A percentile compares a stretch with the other conserved stretches of the same genome.
Conservation (phyloP, 805 yeast genomes). For the Pichia californica region DNA sequence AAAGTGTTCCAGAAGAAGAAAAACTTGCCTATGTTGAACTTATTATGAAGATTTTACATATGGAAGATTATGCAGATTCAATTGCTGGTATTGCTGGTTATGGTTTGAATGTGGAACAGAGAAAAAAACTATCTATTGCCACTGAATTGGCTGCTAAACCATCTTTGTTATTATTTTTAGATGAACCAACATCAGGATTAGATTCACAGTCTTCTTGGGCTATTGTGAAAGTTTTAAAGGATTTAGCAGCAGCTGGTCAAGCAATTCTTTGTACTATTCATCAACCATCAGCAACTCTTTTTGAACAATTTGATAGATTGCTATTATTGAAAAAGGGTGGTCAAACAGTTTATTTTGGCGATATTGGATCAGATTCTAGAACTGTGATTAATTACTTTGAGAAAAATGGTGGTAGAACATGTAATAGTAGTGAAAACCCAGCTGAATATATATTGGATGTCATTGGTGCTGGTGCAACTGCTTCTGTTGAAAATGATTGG, state of each 20-base stretch:
- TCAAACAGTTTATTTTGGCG: conserved; percentile 48
- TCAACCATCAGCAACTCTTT: conserved; percentile 43
- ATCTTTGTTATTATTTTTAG: conserved; percentile 44
- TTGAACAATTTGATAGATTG: conserved; percentile 35
- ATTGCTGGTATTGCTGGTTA: conserved; percentile 40
- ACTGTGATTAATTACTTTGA: conserved; percentile 42
- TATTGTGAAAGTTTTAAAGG: conserved; percentile 43
- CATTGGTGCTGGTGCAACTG: conserved; percentile 80
- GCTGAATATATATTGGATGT: conserved; percentile 71
- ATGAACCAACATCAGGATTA: conserved; percentile 57
- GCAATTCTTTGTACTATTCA: conserved; percentile 53
- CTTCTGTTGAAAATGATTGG: conserved; percentile 55
- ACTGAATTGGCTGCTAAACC: conserved; percentile 53
- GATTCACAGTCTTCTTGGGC: conserved; percentile 59
- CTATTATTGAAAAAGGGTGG: conserved; percentile 46
- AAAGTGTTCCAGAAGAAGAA: conserved; percentile 34
- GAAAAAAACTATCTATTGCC: conserved; percentile 48
- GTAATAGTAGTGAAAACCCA: conserved; percentile 57
- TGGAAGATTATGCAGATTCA: conserved; percentile 46
- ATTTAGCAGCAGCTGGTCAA: conserved; percentile 46
- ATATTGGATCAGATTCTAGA: conserved; percentile 40
- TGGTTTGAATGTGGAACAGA: conserved; percentile 50
- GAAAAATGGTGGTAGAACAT: conserved; percentile 55
- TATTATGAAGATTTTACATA: conserved; percentile 33
- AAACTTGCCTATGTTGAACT: conserved; percentile 39